phyloP scores from a whole-genome alignment of 805 yeast species.

The Jamesozyma rosinii region DNA sequence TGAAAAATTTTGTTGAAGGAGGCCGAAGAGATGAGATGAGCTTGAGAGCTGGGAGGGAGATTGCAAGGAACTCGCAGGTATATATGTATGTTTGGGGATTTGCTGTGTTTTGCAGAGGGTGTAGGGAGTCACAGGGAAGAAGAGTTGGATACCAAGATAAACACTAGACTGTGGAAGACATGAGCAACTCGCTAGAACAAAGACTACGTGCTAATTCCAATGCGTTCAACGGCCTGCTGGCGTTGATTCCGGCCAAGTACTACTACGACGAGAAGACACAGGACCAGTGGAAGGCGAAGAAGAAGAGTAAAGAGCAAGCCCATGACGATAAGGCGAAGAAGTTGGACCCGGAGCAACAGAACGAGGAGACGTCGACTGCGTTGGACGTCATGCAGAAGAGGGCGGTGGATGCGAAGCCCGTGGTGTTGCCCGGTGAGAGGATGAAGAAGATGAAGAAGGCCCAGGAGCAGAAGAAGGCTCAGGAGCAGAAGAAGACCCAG shows the following conservation, averaged over 20 bases:
- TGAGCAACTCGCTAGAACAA: constrained; percentile 61
- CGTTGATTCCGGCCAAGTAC: constrained; percentile 88
- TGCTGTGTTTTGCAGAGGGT: too few relatives aligned
- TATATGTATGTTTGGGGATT: too few relatives aligned
- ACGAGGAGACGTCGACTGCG: constrained; percentile 45
- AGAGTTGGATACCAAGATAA: too few relatives aligned
- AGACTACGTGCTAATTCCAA: constrained; percentile 68
- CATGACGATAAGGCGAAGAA: constrained; percentile 57
- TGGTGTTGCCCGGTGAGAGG: constrained; percentile 32
- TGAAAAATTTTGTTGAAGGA: too few relatives aligned
- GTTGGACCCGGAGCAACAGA: constrained; percentile 56
- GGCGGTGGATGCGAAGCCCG: constrained; percentile 44
- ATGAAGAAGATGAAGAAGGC: constrained; percentile 16
- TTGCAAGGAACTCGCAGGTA: too few relatives aligned
- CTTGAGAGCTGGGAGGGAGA: too few relatives aligned
- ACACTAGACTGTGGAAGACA: constrained; percentile 6
- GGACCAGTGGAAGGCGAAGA: constrained; percentile 84
- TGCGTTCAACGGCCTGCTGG: constrained; percentile 81
- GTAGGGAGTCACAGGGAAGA: too few relatives aligned
- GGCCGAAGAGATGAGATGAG: too few relatives aligned
- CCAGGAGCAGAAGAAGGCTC: constrained; percentile 9
- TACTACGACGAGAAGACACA: constrained; percentile 86
- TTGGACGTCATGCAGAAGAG: constrained; percentile 49
- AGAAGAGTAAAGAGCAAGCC: constrained; percentile 57
- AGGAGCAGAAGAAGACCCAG: constrained; percentile 14